A percentile compares a stretch with the other conserved stretches of the same genome.
These are phyloP conservation scores for Amylocystis lapponica DNA, from an alignment of 768 basidiomycete species.

Conservation along the genomic window DNA sequence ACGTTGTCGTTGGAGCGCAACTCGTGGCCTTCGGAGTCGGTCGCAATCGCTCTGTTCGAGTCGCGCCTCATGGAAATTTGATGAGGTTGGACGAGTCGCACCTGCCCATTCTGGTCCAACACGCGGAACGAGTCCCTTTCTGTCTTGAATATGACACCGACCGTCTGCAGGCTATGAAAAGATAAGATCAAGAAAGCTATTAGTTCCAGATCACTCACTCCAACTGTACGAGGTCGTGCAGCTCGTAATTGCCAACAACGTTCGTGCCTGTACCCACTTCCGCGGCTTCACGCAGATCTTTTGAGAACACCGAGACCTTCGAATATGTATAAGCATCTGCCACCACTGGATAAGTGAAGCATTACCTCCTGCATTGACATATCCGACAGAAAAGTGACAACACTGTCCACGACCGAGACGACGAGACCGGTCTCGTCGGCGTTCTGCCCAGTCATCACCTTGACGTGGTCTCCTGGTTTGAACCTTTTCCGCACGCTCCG, in stretches of 20 bases:
- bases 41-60: constrained; percentile 77
- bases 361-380: constrained; percentile 92
- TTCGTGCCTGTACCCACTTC: constrained; percentile 94
- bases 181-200: constrained; percentile 2
- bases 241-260: constrained; percentile 86
- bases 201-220: constrained; percentile 55
- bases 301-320: constrained; percentile 94
- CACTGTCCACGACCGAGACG: constrained; percentile 82
- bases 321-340: no score
- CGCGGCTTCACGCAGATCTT: constrained; percentile 94
- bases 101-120: constrained; percentile 89
- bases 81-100: constrained; percentile 85
- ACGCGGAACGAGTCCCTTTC: constrained; percentile 95
- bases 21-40: constrained; percentile 85
- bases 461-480: constrained; percentile 97
- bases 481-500: constrained; percentile 91
- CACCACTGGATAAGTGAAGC: background rate
- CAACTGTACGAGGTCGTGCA: constrained; percentile 94
- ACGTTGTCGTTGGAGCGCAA: constrained; percentile 85
- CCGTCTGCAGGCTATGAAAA: constrained; percentile 70
- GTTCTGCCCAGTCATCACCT: constrained; percentile 95
- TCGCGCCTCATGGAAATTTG: constrained; percentile 91
- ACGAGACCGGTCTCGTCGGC: constrained; percentile 95
- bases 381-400: constrained; percentile 95
- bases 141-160: constrained; percentile 96